These are phyloP conservation scores for Arabidopsis arenosa DNA, from an alignment of 345 rosid species.

Conservation along the genomic window DNA sequence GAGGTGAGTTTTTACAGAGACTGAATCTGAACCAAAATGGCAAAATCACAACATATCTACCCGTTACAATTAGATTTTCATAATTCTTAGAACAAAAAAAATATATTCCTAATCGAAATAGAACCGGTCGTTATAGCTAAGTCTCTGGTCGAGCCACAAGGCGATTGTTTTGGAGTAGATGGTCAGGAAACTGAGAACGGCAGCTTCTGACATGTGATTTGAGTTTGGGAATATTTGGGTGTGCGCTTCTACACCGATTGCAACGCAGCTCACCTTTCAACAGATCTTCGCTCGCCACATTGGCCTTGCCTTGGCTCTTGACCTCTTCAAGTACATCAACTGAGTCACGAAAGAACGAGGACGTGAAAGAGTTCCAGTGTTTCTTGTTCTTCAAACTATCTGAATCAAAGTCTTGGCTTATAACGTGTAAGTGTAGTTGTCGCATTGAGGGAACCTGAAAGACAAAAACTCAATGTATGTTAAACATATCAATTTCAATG, in stretches of 20 bases:
- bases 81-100: not conserved
- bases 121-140: not conserved
- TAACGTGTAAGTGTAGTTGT: slow-evolving; percentile 89
- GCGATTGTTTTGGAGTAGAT: slow-evolving; percentile 54
- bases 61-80: not conserved
- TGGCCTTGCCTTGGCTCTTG: slow-evolving; percentile 59
- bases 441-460: slow-evolving; percentile 49
- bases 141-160: slow-evolving; percentile 29
- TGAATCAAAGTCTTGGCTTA: slow-evolving; percentile 93
- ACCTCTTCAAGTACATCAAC: slow-evolving; percentile 82
- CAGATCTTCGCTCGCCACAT: slow-evolving; percentile 50
- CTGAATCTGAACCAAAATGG: not conserved
- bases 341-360: slow-evolving; percentile 80
- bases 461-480: not conserved
- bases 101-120: not conserved
- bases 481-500: not conserved
- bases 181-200: slow-evolving; percentile 56
- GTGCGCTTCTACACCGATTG: slow-evolving; percentile 82
- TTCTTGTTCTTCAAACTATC: slow-evolving; percentile 80
- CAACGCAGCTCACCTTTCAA: slow-evolving; percentile 81
- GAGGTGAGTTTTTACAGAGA: not conserved
- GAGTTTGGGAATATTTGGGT: slow-evolving; percentile 85
- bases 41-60: not conserved
- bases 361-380: slow-evolving; percentile 92
- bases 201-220: slow-evolving; percentile 74